Evolutionary conservation across 192 early-diverging fungal genomes (phyloP), one percentile per base, ranked within the genome.

Genomic region (Diversispora epigaea): DNA sequence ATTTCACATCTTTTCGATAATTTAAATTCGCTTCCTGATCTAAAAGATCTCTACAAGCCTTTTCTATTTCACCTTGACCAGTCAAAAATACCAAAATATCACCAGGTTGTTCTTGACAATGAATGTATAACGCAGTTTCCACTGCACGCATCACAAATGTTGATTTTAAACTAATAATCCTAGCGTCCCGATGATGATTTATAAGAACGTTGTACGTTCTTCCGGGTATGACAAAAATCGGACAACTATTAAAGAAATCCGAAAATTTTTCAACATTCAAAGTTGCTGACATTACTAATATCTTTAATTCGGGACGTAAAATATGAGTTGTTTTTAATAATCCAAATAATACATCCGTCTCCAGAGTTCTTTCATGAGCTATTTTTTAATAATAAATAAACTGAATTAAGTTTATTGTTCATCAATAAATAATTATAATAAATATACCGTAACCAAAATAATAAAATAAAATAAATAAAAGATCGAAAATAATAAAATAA

Each of bases 31-130:
- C 32, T 32, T 75, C 71, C 17, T 74, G 73, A n/a, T 70, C 70
- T 58, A 81, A 77, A 14, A 93, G 80, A 63, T 86, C 80, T 68
- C 84, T 83, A 63, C 85, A 88, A 6, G 95, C 89, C 17, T 89
- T 85, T 68, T 99, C 97, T 77, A 99, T 96, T 77, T 99, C 97
- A 68, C 94, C 88, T 77, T 96, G 95, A 17, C 97, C 97, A 0
- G 97, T 96, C 83, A 99, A 84, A 71, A 99, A 99, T 45, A 99
- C 87, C 21, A 99, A 83, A 39, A 99, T 91, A 72, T 99, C 97
- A 61, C 96, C 97, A 7, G 91, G 85, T 8, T 92, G 89, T 63
- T 97, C 92, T 60, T 79, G 93, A 62, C 47, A 84, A 82, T 89
- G 92, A 74, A 95, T 94, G n/a, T 87, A 81, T 71, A 93, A 84